Percentiles rank a stretch among this genome's conserved stretches.
Conservation (phyloP, 2,329 filamentous ascomycete genomes). For the Fonsecaea multimorphosa region DNA sequence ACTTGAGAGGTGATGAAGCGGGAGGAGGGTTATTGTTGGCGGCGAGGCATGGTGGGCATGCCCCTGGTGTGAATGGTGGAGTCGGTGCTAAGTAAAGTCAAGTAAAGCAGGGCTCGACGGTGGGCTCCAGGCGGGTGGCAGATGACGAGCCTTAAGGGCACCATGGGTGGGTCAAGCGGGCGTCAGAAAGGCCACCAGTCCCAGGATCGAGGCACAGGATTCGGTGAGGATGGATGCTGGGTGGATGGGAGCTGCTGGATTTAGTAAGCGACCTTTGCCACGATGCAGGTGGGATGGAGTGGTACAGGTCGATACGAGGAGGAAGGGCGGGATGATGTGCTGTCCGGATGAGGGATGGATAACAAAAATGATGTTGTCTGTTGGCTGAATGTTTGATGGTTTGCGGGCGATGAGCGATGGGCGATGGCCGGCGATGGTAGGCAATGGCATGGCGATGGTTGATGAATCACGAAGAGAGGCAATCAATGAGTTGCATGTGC, state of each 20-base stretch:
- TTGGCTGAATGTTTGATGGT: neutral
- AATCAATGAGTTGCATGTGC: constrained; percentile 8
- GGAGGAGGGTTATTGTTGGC: constrained; percentile 20
- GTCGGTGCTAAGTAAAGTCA: constrained; percentile 8
- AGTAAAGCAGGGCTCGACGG: constrained; percentile 6
- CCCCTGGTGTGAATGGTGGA: constrained; percentile 24
- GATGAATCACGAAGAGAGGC: neutral
- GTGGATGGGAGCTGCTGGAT: neutral
- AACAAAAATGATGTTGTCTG: neutral
- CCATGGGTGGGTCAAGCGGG: constrained; percentile 5
- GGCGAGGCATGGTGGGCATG: constrained; percentile 11
- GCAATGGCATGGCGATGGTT: neutral
- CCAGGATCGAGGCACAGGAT: neutral
- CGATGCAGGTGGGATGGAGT: neutral
- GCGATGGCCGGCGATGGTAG: neutral
- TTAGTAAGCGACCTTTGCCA: constrained; percentile 1
- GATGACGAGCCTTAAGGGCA: constrained; percentile 26
- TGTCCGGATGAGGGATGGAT: neutral
- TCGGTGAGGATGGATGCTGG: neutral
- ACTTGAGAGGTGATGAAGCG: constrained; percentile 19
- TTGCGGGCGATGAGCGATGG: neutral
- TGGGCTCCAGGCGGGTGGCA: constrained; percentile 26
- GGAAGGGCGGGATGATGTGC: neutral
- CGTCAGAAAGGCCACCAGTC: constrained; percentile 2
- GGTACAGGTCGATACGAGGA: neutral